These are phyloP conservation scores for Theobroma cacao DNA, from an alignment of 345 rosid species.

Conservation along the genomic window DNA sequence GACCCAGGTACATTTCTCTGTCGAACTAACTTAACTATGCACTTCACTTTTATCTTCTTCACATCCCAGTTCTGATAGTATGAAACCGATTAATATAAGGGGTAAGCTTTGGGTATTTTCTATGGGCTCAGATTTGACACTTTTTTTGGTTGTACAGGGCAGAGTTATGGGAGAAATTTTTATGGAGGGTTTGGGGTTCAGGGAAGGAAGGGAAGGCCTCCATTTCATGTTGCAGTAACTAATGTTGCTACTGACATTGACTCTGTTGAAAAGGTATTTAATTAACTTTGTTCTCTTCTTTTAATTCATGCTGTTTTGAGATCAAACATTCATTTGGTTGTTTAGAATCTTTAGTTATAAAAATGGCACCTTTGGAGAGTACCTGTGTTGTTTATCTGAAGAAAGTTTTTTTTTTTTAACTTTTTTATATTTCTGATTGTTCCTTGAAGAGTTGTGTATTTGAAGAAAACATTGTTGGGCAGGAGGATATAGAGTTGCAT, in stretches of 20 bases:
- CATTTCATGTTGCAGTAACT: constrained; percentile 49
- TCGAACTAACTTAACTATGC: neutral
- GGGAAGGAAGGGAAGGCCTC: constrained; percentile 51
- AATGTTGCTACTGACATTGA: constrained; percentile 78
- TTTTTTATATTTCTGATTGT: neutral
- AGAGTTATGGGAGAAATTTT: constrained; percentile 37
- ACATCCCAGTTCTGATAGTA: neutral
- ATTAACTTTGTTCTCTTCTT: neutral
- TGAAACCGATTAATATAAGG: neutral
- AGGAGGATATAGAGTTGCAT: neutral
- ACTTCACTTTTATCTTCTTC: neutral
- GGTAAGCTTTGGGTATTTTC: constrained; percentile 8
- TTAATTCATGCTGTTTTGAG: neutral
- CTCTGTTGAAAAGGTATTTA: constrained; percentile 62
- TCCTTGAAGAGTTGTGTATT: neutral
- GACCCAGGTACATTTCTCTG: constrained; percentile 34
- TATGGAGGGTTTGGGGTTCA: constrained; percentile 47
- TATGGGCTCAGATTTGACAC: neutral
- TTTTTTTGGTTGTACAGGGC: constrained; percentile 41
- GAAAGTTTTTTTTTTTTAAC: neutral
- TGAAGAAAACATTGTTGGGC: neutral
- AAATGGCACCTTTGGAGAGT: neutral
- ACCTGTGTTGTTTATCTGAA: neutral
- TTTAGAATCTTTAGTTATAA: neutral
- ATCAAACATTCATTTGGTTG: neutral